A percentile compares a stretch with the other conserved stretches of the same genome.
Conservation (phyloP, 306 rosid species). For the Dalbergia oliveri region DNA sequence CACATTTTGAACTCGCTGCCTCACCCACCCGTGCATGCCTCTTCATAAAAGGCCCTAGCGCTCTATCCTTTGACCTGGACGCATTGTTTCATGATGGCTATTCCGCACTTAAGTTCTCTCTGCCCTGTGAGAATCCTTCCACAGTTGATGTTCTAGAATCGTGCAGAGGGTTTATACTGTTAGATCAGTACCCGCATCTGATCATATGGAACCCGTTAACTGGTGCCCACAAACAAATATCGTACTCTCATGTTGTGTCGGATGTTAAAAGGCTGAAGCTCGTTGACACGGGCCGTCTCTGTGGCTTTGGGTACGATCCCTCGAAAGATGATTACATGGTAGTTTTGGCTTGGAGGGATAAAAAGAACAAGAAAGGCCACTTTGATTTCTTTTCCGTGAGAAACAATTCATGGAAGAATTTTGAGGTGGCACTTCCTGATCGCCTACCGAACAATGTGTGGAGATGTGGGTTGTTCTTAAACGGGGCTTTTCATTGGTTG, state of each 20-base stretch:
- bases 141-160: not conserved
- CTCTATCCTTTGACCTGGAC: not conserved
- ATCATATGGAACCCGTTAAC: not conserved
- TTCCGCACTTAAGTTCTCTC: not conserved
- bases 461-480: not conserved
- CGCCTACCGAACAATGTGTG: fast-evolving
- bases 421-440: not conserved
- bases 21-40: not conserved
- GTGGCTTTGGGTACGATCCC: not conserved
- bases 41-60: not conserved
- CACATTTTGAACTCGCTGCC: slow-evolving; percentile 4
- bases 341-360: not conserved
- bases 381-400: not conserved
- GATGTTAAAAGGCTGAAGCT: too few species aligned
- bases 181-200: not conserved
- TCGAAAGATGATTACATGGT: not conserved
- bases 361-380: not conserved
- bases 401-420: not conserved
- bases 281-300: not conserved
- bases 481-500: not conserved
- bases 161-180: not conserved
- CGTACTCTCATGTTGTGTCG: not conserved
- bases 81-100: not conserved
- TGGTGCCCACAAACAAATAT: not conserved
- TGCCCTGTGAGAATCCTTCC: not conserved